Evolutionary conservation across 768 basidiomycete species (phyloP).

Genomic region (Suillus subalutaceus): DNA sequence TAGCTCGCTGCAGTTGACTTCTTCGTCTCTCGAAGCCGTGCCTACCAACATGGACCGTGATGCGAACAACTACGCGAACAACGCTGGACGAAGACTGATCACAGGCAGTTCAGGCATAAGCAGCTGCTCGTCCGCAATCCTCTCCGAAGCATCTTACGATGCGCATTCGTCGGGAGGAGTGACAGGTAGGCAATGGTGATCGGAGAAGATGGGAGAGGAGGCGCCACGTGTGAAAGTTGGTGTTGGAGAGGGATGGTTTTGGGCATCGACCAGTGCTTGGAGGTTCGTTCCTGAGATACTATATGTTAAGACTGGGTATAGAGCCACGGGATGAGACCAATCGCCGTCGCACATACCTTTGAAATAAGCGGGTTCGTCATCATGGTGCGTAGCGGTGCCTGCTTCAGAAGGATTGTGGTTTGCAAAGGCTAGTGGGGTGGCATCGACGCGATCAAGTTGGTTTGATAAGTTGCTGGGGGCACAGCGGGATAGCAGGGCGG

Average conservation of each 20-base stretch:
- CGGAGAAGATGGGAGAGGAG: background rate
- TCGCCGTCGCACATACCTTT: background rate
- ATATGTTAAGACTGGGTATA: background rate
- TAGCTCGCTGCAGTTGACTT: background rate
- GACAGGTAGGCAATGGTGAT: background rate
- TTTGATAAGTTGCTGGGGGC: background rate
- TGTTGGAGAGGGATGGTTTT: conserved; percentile 80
- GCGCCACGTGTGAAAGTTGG: conserved; percentile 49
- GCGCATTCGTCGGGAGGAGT: background rate
- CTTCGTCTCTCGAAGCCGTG: background rate
- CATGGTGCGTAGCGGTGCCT: background rate
- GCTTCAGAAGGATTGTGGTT: background rate
- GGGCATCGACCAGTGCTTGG: conserved; percentile 92
- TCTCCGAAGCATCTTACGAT: background rate
- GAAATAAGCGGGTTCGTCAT: background rate
- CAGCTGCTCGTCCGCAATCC: background rate
- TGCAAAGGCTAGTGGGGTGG: background rate
- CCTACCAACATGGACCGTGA: too few relatives aligned
- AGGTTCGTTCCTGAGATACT: conserved; percentile 84
- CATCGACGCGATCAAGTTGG: background rate
- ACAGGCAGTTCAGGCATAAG: too few relatives aligned
- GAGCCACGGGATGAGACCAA: background rate
- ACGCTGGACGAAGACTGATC: background rate
- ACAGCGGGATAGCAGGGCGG: too few relatives aligned
- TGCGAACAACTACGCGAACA: background rate